These are phyloP conservation scores for Westerdykella ornata DNA, from an alignment of 2,329 filamentous ascomycete species.

Conservation along the genomic window DNA sequence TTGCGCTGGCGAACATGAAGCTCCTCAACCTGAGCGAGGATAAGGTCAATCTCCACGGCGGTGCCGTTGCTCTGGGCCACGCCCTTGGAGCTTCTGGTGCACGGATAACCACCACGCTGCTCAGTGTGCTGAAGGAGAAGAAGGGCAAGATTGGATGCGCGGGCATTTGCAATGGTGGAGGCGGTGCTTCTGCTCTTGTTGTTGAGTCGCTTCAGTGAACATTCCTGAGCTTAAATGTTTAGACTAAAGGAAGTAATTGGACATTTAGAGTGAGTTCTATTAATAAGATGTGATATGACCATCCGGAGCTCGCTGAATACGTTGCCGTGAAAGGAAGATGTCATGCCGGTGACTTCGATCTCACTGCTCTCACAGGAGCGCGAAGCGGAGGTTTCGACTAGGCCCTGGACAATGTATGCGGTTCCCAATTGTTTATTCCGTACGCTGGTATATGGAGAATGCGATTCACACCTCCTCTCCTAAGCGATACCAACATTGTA, in stretches of 20 bases:
- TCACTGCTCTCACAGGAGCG: no score
- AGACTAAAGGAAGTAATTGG: background rate
- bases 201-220: constrained; percentile 56
- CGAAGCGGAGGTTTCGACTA: background rate
- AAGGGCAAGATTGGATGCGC: constrained; percentile 89
- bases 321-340: no score
- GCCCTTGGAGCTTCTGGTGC: constrained; percentile 90
- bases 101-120: constrained; percentile 83
- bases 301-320: no score
- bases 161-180: constrained; percentile 96
- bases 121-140: constrained; percentile 83
- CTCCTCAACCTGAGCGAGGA: constrained; percentile 69
- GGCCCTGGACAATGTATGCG: no score
- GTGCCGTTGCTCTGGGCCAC: constrained; percentile 92
- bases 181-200: constrained; percentile 88
- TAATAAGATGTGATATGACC: background rate
- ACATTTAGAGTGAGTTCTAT: background rate
- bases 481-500: background rate
- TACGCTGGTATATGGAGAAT: no score
- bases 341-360: no score
- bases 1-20: constrained; percentile 95
- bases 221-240: background rate
- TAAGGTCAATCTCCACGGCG: constrained; percentile 92
- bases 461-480: no score
- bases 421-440: no score